Evolutionary conservation across 2,329 filamentous ascomycete species (phyloP).

Genomic region (Colletotrichum sp.): DNA sequence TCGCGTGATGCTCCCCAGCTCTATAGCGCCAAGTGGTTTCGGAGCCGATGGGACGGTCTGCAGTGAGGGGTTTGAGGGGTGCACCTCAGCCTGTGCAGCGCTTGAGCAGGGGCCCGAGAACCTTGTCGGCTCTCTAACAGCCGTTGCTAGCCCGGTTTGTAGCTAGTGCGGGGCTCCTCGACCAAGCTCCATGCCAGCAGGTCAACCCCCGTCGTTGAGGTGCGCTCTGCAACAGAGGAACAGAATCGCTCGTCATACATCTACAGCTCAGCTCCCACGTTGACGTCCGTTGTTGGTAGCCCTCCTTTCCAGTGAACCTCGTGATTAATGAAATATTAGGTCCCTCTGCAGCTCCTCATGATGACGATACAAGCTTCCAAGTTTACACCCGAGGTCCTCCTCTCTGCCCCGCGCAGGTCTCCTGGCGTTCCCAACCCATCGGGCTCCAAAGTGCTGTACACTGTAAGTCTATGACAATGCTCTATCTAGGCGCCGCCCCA

Average conservation of each 20-base stretch:
- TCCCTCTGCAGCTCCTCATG: slow-evolving; percentile 4
- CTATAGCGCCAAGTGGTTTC: not conserved
- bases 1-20: not conserved
- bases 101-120: slow-evolving; percentile 3
- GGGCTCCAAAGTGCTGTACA: slow-evolving; percentile 69
- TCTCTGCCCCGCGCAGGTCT: slow-evolving; percentile 77
- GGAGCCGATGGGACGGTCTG: not conserved
- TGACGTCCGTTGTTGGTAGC: not conserved
- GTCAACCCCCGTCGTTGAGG: not conserved
- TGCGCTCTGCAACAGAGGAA: not conserved
- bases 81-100: not conserved
- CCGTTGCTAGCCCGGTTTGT: slow-evolving; percentile 8
- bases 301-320: not conserved
- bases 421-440: slow-evolving; percentile 71
- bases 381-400: slow-evolving; percentile 78
- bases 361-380: slow-evolving; percentile 76
- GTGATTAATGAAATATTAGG: not conserved
- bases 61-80: slow-evolving; percentile 6
- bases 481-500: not conserved
- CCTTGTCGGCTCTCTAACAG: slow-evolving; percentile 13
- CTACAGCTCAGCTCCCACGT: not conserved
- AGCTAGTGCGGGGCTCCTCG: slow-evolving; percentile 21
- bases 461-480: slow-evolving; percentile 42
- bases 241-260: not conserved
- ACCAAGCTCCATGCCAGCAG: slow-evolving; percentile 15